These are phyloP conservation scores for Nemania sp. DNA, from an alignment of 2,329 filamentous ascomycete genomes.

Conservation along the genomic window DNA sequence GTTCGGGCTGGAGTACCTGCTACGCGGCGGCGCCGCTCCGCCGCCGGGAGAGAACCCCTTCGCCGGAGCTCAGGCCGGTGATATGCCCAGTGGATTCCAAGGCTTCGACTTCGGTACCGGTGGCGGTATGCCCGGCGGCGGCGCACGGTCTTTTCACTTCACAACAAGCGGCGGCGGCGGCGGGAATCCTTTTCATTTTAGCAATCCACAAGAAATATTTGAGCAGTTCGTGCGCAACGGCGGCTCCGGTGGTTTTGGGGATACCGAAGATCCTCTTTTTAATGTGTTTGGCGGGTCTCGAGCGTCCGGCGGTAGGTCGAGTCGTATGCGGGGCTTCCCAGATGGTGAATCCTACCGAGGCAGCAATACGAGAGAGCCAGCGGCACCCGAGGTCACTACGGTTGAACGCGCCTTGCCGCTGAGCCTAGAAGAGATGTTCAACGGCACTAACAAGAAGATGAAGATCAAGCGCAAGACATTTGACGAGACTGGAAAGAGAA, in stretches of 20 bases:
- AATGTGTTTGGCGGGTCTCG: slow-evolving; percentile 54
- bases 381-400: slow-evolving; percentile 80
- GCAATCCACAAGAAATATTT: slow-evolving; percentile 82
- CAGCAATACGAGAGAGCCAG: slow-evolving; percentile 48
- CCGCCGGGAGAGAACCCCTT: slow-evolving; percentile 67
- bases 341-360: slow-evolving; percentile 37
- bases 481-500: slow-evolving; percentile 82
- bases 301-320: slow-evolving; percentile 36
- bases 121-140: slow-evolving; percentile 54
- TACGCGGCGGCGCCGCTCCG: slow-evolving; percentile 74
- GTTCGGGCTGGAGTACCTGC: slow-evolving; percentile 89
- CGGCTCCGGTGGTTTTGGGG: slow-evolving; percentile 44
- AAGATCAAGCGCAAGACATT: slow-evolving; percentile 97
- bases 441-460: slow-evolving; percentile 91
- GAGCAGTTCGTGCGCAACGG: slow-evolving; percentile 72
- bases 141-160: slow-evolving; percentile 64
- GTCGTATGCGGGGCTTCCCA: slow-evolving; percentile 47
- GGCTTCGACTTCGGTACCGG: slow-evolving; percentile 35
- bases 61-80: slow-evolving; percentile 54
- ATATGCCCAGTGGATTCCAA: slow-evolving; percentile 20
- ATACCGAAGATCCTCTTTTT: slow-evolving; percentile 52
- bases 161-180: slow-evolving; percentile 57
- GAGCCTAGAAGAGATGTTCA: slow-evolving; percentile 85
- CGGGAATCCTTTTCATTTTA: slow-evolving; percentile 77
- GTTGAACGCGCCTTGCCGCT: slow-evolving; percentile 83